phyloP scores from a whole-genome alignment of 73 alveolate species.

The Paramecium sonneborni region DNA sequence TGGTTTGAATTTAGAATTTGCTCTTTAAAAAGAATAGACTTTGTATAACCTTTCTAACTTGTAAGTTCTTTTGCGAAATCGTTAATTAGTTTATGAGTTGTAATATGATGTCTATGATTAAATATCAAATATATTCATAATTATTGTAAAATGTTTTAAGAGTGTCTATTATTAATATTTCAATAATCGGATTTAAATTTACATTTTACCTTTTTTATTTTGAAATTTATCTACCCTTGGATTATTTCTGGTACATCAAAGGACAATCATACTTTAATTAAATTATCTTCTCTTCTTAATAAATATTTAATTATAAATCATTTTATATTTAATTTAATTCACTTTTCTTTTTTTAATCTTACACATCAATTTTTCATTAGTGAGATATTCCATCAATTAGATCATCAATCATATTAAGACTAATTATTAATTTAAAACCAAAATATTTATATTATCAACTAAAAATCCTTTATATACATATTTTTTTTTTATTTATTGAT shows the following conservation, averaged over 20 bases:
- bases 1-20: background rate
- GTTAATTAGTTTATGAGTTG: background rate
- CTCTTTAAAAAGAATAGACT: background rate
- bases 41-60: background rate
- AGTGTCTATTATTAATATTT: background rate
- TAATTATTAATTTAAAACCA: too few relatives aligned
- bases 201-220: background rate
- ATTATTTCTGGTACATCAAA: background rate
- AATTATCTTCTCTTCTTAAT: background rate
- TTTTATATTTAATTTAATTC: conserved; percentile 23
- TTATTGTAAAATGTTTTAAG: conserved; percentile 6
- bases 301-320: background rate
- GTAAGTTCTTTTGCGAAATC: background rate
- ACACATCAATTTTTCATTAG: background rate
- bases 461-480: background rate
- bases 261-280: background rate
- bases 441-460: background rate
- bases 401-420: background rate
- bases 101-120: background rate
- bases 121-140: conserved; percentile 10
- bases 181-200: background rate
- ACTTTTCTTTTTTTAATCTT: background rate
- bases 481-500: background rate
- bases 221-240: background rate
- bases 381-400: background rate